Base-by-base conservation (phyloP, 2,329 filamentous ascomycete genomes). In the Botryosphaeria dothidea region DNA sequence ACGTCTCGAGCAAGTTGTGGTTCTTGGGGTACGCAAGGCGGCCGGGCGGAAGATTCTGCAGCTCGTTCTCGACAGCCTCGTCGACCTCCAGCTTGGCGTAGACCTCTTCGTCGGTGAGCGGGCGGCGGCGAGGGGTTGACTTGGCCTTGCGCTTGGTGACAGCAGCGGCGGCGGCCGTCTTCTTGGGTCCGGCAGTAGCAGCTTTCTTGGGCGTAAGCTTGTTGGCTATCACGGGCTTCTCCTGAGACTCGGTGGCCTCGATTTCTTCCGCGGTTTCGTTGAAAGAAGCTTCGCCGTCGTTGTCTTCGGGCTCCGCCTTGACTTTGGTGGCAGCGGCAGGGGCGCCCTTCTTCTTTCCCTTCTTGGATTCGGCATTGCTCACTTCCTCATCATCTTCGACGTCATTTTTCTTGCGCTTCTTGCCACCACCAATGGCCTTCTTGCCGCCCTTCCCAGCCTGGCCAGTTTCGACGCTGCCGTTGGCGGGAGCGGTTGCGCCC, bases 151-250 rank as follows among this genome's bases (percentile, higher is more conserved):
- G 57, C 34, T 61, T 51, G 13, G 45, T 56, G 15, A 46, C 56
- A 21, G 57, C 48, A 17, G 34, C n/a, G 36, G 43, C 29, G 9
- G 17, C 17, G 57, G 46, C 27, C 21, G 23, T 9, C 3, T 29
- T 51, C 19, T 54, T 46, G 11, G 63, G 31, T 19, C 31, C 51
- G 19, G 57, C 43, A 45, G 63, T 52, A 7, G 51, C 13, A 11
- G 65, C 51, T 21, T 43, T 27, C 21, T 58, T 63, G 65, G 58
- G 21, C 34, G 45, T 25, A 13, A 27, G 11, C 52, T 41, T 38
- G 11, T 29, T 65, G 7, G 49, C 31, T 11, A 11, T 52, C 21
- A 29, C 45, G 29, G 66, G 62, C 60, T 70, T 71, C 13, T 58
- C 61, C 9, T 13, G 3, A 1, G 38, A 19, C 45, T 52, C 49